Conservation (phyloP, 1,139 yeast species). For the Debaryomyces nepalensis region DNA sequence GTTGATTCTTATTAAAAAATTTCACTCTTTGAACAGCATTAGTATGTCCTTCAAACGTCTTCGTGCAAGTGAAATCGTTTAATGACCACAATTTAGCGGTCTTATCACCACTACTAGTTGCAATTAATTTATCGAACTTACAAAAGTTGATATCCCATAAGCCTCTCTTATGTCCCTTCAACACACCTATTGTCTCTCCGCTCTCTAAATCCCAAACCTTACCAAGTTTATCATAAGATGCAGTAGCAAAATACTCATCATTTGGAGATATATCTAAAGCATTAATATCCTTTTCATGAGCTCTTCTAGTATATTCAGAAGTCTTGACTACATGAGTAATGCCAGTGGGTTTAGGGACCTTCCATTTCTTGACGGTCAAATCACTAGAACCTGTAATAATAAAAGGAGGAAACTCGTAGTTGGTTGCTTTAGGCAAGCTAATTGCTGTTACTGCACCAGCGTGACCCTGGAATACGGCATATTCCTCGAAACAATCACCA, state of each 20-base stretch:
- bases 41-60: constrained; percentile 93
- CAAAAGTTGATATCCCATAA: constrained; percentile 90
- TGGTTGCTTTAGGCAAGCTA: constrained; percentile 65
- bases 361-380: constrained; percentile 90
- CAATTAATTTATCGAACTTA: constrained; percentile 71
- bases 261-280: constrained; percentile 87
- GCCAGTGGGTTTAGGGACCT: constrained; percentile 52
- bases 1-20: constrained; percentile 69
- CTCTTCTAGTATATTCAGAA: constrained; percentile 88
- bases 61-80: constrained; percentile 70
- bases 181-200: constrained; percentile 84
- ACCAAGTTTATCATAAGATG: constrained; percentile 92
- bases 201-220: constrained; percentile 83
- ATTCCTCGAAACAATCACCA: constrained; percentile 52
- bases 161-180: constrained; percentile 92
- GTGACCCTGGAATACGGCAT: constrained; percentile 79
- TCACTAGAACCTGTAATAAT: constrained; percentile 87
- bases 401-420: constrained; percentile 64
- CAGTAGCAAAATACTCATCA: constrained; percentile 86
- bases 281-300: constrained; percentile 96
- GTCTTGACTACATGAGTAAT: constrained; percentile 40
- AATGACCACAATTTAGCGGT: constrained; percentile 89
- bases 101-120: constrained; percentile 90
- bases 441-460: constrained; percentile 86
- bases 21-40: constrained; percentile 86